These are phyloP conservation scores for Podila minutissima DNA, from an alignment of 192 early-diverging fungal species.

Conservation along the genomic window DNA sequence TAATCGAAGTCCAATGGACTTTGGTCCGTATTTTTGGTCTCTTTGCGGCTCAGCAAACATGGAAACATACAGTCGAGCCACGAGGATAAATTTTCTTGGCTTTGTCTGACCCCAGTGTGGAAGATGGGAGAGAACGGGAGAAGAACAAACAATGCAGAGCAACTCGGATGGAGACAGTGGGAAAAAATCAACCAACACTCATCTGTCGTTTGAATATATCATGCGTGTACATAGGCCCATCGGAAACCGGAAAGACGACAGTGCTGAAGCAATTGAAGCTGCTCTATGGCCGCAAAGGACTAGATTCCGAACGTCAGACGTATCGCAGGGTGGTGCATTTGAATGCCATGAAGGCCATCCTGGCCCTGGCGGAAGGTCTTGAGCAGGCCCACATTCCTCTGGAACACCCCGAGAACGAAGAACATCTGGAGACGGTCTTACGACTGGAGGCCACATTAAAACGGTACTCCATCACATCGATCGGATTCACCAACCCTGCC, in stretches of 20 bases:
- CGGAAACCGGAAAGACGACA: constrained; percentile 73
- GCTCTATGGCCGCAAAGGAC: constrained; percentile 45
- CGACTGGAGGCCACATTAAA: constrained; percentile 42
- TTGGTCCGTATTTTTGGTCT: too few species aligned
- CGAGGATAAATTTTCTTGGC: too few species aligned
- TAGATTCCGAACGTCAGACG: constrained; percentile 50
- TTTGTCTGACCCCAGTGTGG: too few species aligned
- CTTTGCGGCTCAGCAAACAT: too few species aligned
- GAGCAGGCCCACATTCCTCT: constrained; percentile 31
- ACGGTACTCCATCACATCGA: constrained; percentile 43
- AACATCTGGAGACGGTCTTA: constrained; percentile 38
- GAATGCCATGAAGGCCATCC: constrained; percentile 58
- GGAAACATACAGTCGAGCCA: too few species aligned
- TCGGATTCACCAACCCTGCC: constrained; percentile 20
- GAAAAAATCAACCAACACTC: too few species aligned
- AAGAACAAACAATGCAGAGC: too few species aligned
- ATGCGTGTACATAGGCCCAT: constrained; percentile 53
- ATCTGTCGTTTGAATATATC: too few species aligned
- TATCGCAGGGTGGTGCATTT: constrained; percentile 53
- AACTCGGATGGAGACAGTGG: too few species aligned
- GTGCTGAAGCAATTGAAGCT: constrained; percentile 55
- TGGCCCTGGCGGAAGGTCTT: constrained; percentile 41
- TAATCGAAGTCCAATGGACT: too few species aligned
- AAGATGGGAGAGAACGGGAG: too few species aligned
- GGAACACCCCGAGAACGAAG: constrained; percentile 31